Conservation (phyloP, 176 grass and related monocot species). For the Triticum turgidum region DNA sequence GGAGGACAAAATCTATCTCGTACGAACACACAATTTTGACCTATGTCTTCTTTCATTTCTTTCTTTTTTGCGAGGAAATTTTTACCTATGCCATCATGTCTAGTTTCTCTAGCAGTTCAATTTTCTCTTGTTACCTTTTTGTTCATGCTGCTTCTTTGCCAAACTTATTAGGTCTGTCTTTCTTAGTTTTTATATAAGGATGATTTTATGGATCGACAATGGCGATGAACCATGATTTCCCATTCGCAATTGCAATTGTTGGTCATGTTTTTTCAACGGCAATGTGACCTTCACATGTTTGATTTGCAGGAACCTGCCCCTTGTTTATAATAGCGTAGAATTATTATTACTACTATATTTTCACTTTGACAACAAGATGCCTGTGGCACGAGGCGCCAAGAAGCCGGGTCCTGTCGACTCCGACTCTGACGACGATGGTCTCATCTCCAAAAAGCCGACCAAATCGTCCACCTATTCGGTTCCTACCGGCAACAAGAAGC, state of each 20-base stretch:
- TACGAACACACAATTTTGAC: neutral
- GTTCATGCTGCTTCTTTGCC: neutral
- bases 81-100: neutral
- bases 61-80: neutral
- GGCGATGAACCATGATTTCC: neutral
- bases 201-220: neutral
- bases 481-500: slow-evolving; percentile 26
- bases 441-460: neutral
- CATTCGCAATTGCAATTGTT: neutral
- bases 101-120: neutral
- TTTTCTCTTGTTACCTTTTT: neutral
- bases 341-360: neutral
- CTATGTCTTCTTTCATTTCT: neutral
- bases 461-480: slow-evolving; percentile 36
- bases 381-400: slow-evolving; percentile 36
- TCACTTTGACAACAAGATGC: slow-evolving; percentile 29
- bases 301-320: slow-evolving; percentile 1
- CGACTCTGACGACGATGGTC: slow-evolving; percentile 33
- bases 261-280: neutral
- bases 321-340: neutral
- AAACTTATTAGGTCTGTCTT: neutral
- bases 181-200: neutral
- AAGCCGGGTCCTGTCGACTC: slow-evolving; percentile 47
- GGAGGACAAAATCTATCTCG: slow-evolving; percentile 24
- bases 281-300: neutral